phyloP scores from a whole-genome alignment of 345 rosid species.

The Turritis glabra region DNA sequence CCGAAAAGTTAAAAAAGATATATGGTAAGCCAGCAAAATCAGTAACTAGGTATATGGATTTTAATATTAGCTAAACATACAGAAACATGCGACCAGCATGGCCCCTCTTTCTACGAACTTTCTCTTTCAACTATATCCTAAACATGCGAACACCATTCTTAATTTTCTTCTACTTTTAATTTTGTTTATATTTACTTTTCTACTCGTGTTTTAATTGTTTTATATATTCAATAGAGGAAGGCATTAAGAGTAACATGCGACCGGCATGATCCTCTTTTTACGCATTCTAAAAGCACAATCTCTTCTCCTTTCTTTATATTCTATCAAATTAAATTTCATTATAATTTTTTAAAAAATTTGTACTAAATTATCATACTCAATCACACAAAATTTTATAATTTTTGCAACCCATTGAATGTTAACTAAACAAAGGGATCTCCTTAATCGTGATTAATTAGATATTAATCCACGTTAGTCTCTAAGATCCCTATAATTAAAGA shows the following conservation, averaged over 20 bases:
- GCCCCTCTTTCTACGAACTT: neutral
- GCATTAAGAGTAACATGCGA: slow-evolving; percentile 11
- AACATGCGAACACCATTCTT: neutral
- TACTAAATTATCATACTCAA: neutral
- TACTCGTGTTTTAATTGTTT: neutral
- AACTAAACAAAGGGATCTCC: neutral
- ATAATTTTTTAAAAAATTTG: neutral
- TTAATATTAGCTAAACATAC: neutral
- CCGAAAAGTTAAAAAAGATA: too few species aligned
- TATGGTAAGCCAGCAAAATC: neutral
- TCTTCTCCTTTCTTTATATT: neutral
- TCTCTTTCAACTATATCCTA: neutral
- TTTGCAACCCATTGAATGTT: neutral
- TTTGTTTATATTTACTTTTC: neutral
- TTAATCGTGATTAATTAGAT: neutral
- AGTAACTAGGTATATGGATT: neutral
- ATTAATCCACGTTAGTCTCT: neutral
- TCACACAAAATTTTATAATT: neutral
- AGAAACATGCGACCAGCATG: slow-evolving; percentile 19
- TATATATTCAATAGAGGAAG: neutral
- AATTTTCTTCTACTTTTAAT: neutral
- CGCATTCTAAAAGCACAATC: neutral
- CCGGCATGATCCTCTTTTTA: slow-evolving; percentile 9
- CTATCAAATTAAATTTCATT: neutral
- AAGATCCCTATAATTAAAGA: neutral